Evolutionary conservation across 495 filamentous ascomycete species (phyloP).

Genomic region (Tuber borchii): DNA sequence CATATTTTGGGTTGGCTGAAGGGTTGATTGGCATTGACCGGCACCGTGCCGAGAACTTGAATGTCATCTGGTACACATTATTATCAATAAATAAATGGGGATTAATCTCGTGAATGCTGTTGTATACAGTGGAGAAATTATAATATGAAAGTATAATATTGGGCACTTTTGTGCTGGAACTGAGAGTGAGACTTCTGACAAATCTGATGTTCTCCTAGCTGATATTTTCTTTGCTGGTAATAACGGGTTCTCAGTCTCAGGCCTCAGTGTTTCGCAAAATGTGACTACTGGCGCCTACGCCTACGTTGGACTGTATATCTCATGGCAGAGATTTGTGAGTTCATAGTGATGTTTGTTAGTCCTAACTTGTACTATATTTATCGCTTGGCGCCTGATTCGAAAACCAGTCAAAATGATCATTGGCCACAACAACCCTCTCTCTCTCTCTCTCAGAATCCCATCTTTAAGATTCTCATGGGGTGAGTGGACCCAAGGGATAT

Average conservation of each 20-base stretch:
- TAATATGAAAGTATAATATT: not conserved
- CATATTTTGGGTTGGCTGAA: too few species aligned
- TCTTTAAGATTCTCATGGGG: too few species aligned
- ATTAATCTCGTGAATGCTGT: rapidly evolving
- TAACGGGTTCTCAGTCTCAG: not conserved
- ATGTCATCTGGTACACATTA: not conserved
- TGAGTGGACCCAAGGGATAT: too few species aligned
- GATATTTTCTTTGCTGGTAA: not conserved
- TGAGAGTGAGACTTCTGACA: not conserved
- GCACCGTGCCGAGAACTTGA: not conserved
- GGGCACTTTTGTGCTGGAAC: not conserved
- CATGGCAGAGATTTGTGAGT: not conserved
- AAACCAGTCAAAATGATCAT: not conserved
- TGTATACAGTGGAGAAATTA: not conserved
- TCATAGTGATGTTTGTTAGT: not conserved
- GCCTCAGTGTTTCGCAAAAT: not conserved
- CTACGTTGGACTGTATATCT: not conserved
- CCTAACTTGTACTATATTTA: too few species aligned
- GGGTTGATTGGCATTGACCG: too few species aligned
- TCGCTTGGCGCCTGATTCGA: not conserved
- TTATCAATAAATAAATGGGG: not conserved
- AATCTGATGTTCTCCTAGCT: not conserved
- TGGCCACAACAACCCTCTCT: not conserved
- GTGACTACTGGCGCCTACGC: not conserved
- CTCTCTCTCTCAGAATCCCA: not conserved